These are phyloP conservation scores for Bifiguratus adelaidae DNA, from an alignment of 192 early-diverging fungal genomes.

Conservation along the genomic window DNA sequence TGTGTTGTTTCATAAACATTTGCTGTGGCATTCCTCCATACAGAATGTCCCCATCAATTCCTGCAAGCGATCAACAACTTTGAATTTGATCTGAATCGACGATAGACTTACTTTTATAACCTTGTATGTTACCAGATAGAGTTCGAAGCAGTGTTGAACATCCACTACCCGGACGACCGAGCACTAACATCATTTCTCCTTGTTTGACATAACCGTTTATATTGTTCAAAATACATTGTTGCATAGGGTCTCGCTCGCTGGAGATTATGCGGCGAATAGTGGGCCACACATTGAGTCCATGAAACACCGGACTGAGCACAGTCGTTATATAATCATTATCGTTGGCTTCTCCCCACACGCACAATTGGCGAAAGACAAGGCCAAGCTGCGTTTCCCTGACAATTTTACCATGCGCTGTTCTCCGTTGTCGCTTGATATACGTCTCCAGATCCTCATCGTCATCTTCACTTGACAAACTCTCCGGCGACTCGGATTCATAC, in stretches of 20 bases:
- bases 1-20: constrained; percentile 47
- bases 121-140: constrained; percentile 39
- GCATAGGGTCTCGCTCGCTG: no score
- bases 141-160: constrained; percentile 52
- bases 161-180: constrained; percentile 61
- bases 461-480: constrained; percentile 12
- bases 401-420: constrained; percentile 6
- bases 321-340: constrained; percentile 20
- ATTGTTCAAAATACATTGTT: constrained; percentile 49
- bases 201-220: constrained; percentile 59
- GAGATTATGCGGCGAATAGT: no score
- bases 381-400: no score
- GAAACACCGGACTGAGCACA: no score
- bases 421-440: constrained; percentile 23
- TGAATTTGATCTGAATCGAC: constrained; percentile 18
- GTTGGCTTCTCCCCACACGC: constrained; percentile 9
- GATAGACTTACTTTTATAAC: constrained; percentile 21
- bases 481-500: background rate
- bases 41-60: constrained; percentile 40
- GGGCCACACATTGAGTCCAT: no score
- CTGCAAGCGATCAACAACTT: constrained; percentile 23
- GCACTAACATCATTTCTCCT: constrained; percentile 62
- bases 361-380: constrained; percentile 7
- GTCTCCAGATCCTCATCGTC: constrained; percentile 18
- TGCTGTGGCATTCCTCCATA: constrained; percentile 59